Evolutionary conservation across 1,139 yeast genomes (phyloP), one percentile per base, ranked within the genome.

Genomic region (Yamadazyma oceani): DNA sequence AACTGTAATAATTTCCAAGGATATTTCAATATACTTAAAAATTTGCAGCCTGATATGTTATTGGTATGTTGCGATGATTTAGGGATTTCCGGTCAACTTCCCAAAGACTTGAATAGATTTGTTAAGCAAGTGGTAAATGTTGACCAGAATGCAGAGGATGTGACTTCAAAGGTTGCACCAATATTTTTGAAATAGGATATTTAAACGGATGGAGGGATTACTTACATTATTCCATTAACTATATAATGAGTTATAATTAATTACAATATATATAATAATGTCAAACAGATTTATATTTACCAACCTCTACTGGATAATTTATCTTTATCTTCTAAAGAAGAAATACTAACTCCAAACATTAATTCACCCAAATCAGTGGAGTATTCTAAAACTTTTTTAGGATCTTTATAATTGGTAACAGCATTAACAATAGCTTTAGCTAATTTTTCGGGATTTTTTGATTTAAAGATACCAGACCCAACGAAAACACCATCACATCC

Each of bases 401-500:
- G 79, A 51, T 85, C 85, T 41, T 80, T 64, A 68, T 67, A 86
- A 57, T 84, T 80, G 31, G 92, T 84, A 26, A 86, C 88, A 17
- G 94, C 89, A 56, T 83, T 80, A 37, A 86, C 95, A 58, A 86
- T 82, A 17, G 94, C 89, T 52, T 68, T 75, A 31, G 95, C 95
- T 53, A 86, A 73, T 58, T 77, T 75, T 54, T 75, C 87, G 3
- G 94, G 94, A 62, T 85, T 77, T 45, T 75, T 71, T 33, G 87
- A 80, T 60, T 82, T 81, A 76, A 86, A 86, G 49, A 86, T 86
- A 32, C 95, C 95, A 7, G 89, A 82, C n/a, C 95, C 95, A 29
- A 86, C 95, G 56, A 86, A 86, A 27, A 86, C 89, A 47, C 95
- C 95, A 56, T 86, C 95, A 59, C 89, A 84, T n/a, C 95, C 95